Evolutionary conservation across 768 basidiomycete genomes (phyloP).

Genomic region (Boletus coccyginus): DNA sequence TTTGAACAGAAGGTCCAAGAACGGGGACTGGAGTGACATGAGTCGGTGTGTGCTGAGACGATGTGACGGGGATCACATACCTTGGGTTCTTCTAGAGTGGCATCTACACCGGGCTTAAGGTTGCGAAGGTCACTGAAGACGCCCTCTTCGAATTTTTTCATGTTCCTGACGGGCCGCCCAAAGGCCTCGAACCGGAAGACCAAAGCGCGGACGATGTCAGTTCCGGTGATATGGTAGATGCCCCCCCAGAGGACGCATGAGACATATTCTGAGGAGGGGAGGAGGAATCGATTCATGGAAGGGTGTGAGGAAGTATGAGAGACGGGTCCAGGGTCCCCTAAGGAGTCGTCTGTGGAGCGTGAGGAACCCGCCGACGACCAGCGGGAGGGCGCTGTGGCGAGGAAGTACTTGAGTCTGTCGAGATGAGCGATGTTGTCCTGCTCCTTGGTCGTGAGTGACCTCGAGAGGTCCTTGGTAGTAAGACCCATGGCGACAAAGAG

Average conservation of each 20-base stretch:
- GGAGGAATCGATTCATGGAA: constrained; percentile 79
- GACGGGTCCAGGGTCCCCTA: constrained; percentile 23
- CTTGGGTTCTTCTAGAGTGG: constrained; percentile 95
- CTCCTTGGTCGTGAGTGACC: constrained; percentile 62
- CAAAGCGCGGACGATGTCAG: constrained; percentile 92
- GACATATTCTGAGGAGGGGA: constrained; percentile 86
- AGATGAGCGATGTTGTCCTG: constrained; percentile 71
- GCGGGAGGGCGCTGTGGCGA: constrained; percentile 77
- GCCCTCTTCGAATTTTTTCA: constrained; percentile 98
- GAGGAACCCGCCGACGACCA: constrained; percentile 50
- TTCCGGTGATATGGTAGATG: constrained; percentile 92
- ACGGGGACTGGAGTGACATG: constrained; percentile 62
- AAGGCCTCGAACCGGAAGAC: constrained; percentile 95
- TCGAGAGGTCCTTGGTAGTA: constrained; percentile 25
- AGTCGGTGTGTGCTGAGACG: not conserved
- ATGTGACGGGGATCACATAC: constrained; percentile 39
- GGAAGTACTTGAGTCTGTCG: constrained; percentile 84
- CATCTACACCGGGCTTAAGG: constrained; percentile 90
- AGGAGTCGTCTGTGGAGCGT: constrained; percentile 16
- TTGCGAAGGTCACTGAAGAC: constrained; percentile 93
- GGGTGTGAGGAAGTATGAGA: constrained; percentile 62
- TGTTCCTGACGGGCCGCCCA: constrained; percentile 83
- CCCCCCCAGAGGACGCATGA: constrained; percentile 92
- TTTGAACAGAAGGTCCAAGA: constrained; percentile 92
- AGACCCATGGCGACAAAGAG: constrained; percentile 26